These are phyloP conservation scores for Crassisporium funariophilum DNA, from an alignment of 768 basidiomycete species.

Conservation along the genomic window DNA sequence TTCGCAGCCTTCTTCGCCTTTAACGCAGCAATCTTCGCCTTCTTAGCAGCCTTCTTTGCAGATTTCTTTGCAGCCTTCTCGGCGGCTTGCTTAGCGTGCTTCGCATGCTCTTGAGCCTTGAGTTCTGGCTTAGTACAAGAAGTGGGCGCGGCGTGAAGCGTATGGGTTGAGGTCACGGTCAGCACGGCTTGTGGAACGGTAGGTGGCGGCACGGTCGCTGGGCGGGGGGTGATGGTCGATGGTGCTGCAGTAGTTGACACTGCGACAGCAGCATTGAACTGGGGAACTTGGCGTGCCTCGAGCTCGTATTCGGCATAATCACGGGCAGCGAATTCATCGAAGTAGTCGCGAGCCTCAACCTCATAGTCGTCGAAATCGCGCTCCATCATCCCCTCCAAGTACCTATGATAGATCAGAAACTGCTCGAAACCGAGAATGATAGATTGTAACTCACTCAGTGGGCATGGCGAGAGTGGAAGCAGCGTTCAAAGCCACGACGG, in stretches of 20 bases:
- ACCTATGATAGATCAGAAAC: slow-evolving; percentile 9
- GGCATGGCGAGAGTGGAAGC: slow-evolving; percentile 31
- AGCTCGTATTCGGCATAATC: slow-evolving; percentile 21
- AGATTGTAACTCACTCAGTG: slow-evolving; percentile 23
- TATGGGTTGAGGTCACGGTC: slow-evolving; percentile 18
- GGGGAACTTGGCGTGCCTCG: slow-evolving; percentile 25
- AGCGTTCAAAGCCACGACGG: slow-evolving; percentile 31
- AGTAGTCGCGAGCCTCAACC: slow-evolving; percentile 23
- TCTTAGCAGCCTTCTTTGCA: slow-evolving; percentile 10
- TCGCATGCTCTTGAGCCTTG: slow-evolving; percentile 13
- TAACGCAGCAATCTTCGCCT: slow-evolving; percentile 17
- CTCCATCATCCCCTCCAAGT: slow-evolving; percentile 18
- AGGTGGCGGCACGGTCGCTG: too few species aligned
- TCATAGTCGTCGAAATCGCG: slow-evolving; percentile 22
- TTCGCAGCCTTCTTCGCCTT: slow-evolving; percentile 14
- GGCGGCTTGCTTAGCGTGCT: slow-evolving; percentile 8
- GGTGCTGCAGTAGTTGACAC: slow-evolving; percentile 7
- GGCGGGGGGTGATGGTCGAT: too few species aligned
- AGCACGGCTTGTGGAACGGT: too few species aligned
- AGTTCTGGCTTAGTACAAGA: slow-evolving; percentile 21
- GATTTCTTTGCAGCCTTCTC: slow-evolving; percentile 13
- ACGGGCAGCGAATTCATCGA: slow-evolving; percentile 25
- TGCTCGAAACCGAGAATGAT: not conserved
- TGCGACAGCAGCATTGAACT: slow-evolving; percentile 23
- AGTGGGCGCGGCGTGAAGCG: slow-evolving; percentile 23